Percentiles rank a stretch among this genome's conserved stretches.
Conservation (phyloP, 805 yeast species). For the Candida xyloterini region DNA sequence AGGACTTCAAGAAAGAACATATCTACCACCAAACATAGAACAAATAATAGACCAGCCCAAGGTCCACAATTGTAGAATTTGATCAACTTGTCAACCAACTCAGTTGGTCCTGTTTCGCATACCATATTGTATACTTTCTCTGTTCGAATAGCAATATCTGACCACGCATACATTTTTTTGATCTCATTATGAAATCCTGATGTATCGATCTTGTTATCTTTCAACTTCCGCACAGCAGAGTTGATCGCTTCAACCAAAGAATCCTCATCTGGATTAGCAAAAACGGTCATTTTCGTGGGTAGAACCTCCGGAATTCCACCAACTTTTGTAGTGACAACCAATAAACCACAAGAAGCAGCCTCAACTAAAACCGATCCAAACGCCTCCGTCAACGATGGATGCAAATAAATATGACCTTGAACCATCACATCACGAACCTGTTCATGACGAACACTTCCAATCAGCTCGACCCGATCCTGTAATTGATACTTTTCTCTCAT, state of each 20-base stretch:
- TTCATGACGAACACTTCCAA: slow-evolving; percentile 90
- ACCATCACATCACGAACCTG: slow-evolving; percentile 91
- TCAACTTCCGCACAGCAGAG: slow-evolving; percentile 62
- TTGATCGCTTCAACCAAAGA: slow-evolving; percentile 70
- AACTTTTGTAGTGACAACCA: slow-evolving; percentile 91
- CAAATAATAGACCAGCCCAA: slow-evolving; percentile 84
- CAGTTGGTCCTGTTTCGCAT: slow-evolving; percentile 21
- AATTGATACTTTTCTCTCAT: slow-evolving; percentile 84
- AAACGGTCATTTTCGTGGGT: slow-evolving; percentile 90
- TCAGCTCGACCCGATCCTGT: slow-evolving; percentile 81
- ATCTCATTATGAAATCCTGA: slow-evolving; percentile 75
- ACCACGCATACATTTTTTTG: slow-evolving; percentile 86
- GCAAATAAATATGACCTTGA: slow-evolving; percentile 88
- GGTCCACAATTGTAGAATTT: slow-evolving; percentile 69
- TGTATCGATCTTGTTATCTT: slow-evolving; percentile 62
- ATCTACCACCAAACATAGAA: slow-evolving; percentile 79
- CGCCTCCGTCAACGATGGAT: slow-evolving; percentile 93
- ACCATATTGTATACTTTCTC: slow-evolving; percentile 69
- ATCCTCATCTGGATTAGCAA: slow-evolving; percentile 84
- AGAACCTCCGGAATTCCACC: slow-evolving; percentile 98
- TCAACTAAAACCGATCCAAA: slow-evolving; percentile 97
- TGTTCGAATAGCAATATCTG: slow-evolving; percentile 80
- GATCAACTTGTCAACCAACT: slow-evolving; percentile 55
- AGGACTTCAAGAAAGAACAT: slow-evolving; percentile 58
- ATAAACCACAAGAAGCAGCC: slow-evolving; percentile 93